phyloP scores from a whole-genome alignment of 176 grass and related monocot genomes.

The Zea luxurians region DNA sequence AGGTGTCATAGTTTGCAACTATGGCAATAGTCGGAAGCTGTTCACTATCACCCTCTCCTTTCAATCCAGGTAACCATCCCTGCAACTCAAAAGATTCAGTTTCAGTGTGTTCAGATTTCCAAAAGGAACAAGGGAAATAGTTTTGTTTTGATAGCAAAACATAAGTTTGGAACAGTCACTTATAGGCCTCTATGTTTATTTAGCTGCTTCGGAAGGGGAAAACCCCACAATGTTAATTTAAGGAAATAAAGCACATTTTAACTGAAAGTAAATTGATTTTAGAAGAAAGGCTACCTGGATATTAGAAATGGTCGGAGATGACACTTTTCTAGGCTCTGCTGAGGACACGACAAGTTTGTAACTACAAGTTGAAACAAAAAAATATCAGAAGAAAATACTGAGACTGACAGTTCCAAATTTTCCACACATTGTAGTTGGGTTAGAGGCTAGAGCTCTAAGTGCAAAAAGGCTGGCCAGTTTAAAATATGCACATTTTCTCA shows the following conservation, averaged over 20 bases:
- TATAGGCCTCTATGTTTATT: neutral
- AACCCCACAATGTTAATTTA: neutral
- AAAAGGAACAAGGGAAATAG: neutral
- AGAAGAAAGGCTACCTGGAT: slow-evolving; percentile 63
- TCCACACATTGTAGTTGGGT: neutral
- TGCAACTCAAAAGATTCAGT: slow-evolving; percentile 42
- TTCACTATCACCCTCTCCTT: slow-evolving; percentile 79
- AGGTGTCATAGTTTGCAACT: slow-evolving; percentile 98
- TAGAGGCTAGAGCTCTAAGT: neutral
- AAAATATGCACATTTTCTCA: slow-evolving; percentile 20
- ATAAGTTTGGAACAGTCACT: slow-evolving; percentile 1
- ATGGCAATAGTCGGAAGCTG: slow-evolving; percentile 97
- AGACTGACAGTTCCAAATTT: neutral
- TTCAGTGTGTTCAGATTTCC: slow-evolving; percentile 24
- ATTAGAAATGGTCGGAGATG: slow-evolving; percentile 92
- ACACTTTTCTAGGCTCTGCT: slow-evolving; percentile 74
- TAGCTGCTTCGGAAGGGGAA: neutral
- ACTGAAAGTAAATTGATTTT: slow-evolving; percentile 11
- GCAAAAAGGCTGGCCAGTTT: slow-evolving; percentile 14
- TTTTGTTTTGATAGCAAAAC: neutral
- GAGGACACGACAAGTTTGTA: slow-evolving; percentile 85
- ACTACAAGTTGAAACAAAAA: slow-evolving; percentile 44
- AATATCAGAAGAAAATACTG: slow-evolving; percentile 31
- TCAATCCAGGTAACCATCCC: slow-evolving; percentile 92
- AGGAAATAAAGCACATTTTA: slow-evolving; percentile 2